Percentiles rank a stretch among this genome's conserved stretches.
Evolutionary conservation across 2,329 filamentous ascomycete species (phyloP).

Genomic region (Lasiodiplodia hormozganensis): DNA sequence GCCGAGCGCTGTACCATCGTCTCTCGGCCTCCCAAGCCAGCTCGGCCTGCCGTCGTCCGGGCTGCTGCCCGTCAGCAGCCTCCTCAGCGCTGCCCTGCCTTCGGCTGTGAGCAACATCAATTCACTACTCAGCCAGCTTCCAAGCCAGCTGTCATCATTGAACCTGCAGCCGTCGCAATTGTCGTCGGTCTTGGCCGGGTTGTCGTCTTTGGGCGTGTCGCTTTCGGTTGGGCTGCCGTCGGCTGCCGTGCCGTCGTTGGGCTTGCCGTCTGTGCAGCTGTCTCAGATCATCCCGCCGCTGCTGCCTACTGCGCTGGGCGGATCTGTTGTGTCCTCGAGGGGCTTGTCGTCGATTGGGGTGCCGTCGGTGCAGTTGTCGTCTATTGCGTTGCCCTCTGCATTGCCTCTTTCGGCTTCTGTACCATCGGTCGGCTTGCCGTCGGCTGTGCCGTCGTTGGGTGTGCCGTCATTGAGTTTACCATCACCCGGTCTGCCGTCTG

Average conservation of each 20-base stretch:
- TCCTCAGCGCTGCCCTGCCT: not conserved
- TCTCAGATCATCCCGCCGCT: not conserved
- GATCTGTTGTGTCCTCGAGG: too few relatives aligned
- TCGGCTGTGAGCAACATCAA: not conserved
- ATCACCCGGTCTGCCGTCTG: not conserved
- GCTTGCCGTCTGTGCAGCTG: not conserved
- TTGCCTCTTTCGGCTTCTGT: not conserved
- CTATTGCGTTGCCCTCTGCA: not conserved
- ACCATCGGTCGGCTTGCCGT: too few relatives aligned
- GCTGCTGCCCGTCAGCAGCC: not conserved
- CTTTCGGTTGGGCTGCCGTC: not conserved
- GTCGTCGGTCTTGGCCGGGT: too few relatives aligned
- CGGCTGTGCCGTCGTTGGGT: too few relatives aligned
- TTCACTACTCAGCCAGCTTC: not conserved
- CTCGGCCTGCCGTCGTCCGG: too few relatives aligned
- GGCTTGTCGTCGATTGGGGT: too few relatives aligned
- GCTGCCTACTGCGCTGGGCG: too few relatives aligned
- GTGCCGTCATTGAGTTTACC: too few relatives aligned
- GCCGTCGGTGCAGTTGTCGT: not conserved
- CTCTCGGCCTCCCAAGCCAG: not conserved
- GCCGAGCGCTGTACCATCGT: not conserved
- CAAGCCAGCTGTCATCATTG: not conserved
- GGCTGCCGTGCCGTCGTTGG: not conserved
- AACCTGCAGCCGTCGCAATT: not conserved
- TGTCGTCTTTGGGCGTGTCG: not conserved